Conservation (phyloP, 345 rosid genomes). For the rapeseed (Brassica napus) region Da-Ae NC_063446.1:12264501-12265000, state of each 20-base stretch:
- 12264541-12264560: too few relatives aligned
- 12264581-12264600: neutral
- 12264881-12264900: neutral
- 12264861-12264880: neutral
- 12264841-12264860: neutral
- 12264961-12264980: slow-evolving; percentile 32
- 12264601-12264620: slow-evolving; percentile 9
- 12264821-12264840: neutral
- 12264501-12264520: too few relatives aligned
- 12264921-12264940: neutral
- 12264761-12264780: slow-evolving; percentile 25
- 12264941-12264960: slow-evolving; percentile 40
- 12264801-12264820: neutral
- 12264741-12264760: slow-evolving; percentile 6
- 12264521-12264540: too few relatives aligned
- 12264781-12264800: neutral
- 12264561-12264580: too few relatives aligned
- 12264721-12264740: slow-evolving; percentile 1
- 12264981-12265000: slow-evolving; percentile 28
- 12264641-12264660: neutral
- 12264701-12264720: slow-evolving; percentile 30
- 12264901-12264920: neutral
- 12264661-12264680: neutral
- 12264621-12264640: neutral
- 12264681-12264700: neutral